Evolutionary conservation across 1,284 basidiomycete genomes (phyloP).

Genomic region (Apiotrichum porosum): DNA sequence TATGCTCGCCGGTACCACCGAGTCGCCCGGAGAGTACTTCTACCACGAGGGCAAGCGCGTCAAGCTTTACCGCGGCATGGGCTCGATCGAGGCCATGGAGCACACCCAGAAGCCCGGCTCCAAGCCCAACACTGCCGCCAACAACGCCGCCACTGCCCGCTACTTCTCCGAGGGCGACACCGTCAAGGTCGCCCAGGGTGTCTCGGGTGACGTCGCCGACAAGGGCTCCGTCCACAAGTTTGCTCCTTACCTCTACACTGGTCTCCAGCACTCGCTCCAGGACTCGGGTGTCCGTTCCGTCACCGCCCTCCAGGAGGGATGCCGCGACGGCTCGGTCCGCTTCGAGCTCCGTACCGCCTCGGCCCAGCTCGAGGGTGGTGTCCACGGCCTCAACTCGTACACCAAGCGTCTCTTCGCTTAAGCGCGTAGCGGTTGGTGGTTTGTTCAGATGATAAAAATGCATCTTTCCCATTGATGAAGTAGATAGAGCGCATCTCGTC

Average conservation of each 20-base stretch:
- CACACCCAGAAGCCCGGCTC: constrained; percentile 60
- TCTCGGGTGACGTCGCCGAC: constrained; percentile 94
- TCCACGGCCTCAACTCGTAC: constrained; percentile 78
- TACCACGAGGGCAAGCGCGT: constrained; percentile 98
- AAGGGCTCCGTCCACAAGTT: constrained; percentile 91
- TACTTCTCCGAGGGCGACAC: constrained; percentile 95
- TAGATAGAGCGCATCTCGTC: neutral
- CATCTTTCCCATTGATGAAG: neutral
- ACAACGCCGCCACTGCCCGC: constrained; percentile 93
- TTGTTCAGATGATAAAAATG: too few relatives aligned
- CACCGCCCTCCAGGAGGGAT: constrained; percentile 58
- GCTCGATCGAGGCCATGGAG: constrained; percentile 93
- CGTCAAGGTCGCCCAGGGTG: constrained; percentile 96
- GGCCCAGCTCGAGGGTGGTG: constrained; percentile 93
- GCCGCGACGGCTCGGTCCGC: constrained; percentile 64
- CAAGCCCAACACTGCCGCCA: constrained; percentile 55
- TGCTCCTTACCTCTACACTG: constrained; percentile 85
- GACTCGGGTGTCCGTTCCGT: constrained; percentile 75
- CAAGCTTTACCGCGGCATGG: constrained; percentile 99
- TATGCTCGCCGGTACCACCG: constrained; percentile 89
- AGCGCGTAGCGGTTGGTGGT: neutral
- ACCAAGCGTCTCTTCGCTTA: constrained; percentile 61
- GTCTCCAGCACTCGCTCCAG: constrained; percentile 93
- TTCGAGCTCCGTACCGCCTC: constrained; percentile 94
- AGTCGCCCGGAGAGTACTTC: constrained; percentile 98